Base-by-base conservation (phyloP, 2,329 filamentous ascomycete genomes). In the Capronia coronata region DNA sequence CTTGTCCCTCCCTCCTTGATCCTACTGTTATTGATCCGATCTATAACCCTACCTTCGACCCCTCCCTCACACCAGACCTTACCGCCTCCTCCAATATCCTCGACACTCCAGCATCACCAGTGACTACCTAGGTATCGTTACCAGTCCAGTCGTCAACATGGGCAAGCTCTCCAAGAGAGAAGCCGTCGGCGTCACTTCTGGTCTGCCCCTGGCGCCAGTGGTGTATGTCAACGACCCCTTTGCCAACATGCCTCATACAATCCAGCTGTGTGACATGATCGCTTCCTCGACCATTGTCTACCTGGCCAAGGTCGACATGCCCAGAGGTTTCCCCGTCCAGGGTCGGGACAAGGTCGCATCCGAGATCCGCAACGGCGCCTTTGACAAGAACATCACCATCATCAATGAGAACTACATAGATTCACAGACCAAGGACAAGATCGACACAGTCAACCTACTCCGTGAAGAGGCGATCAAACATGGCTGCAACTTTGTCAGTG, bases 211-310 rank as follows among this genome's bases (percentile, higher is more conserved):
- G 6, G 54, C 55, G 2, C 56, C 58, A 29, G 49, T 51, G 49
- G 50, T 60, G 41, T 60, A 57, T 41, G 32, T 60, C 37, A 58
- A 49, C 27, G 57, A 60, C 34, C 51, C 58, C 7, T 51, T 23
- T 2, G 29, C 10, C 18, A 42, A 41, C 43, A 30, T 39, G n/a
- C 32, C 40, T 21, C 38, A 57, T 49, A 49, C 46, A 3, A 16
- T 22, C 34, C 44, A 52, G 21, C 39, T 60, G 22, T 34, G 44
- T 2, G 48, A 50, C 46, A 27, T 54, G 25, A 57, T 59, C 11
- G 50, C 52, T 11, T 42, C 25, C 27, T 32, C 32, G 19, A 30
- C 30, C 16, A 25, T 48, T 22, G 46, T 41, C 23, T 30, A 25
- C 18, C 39, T 29, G 22, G 10, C 38, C 22, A 23, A 38, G 9